Conservation (phyloP, 2,329 filamentous ascomycete species). For the Gyromitra esculenta region DNA sequence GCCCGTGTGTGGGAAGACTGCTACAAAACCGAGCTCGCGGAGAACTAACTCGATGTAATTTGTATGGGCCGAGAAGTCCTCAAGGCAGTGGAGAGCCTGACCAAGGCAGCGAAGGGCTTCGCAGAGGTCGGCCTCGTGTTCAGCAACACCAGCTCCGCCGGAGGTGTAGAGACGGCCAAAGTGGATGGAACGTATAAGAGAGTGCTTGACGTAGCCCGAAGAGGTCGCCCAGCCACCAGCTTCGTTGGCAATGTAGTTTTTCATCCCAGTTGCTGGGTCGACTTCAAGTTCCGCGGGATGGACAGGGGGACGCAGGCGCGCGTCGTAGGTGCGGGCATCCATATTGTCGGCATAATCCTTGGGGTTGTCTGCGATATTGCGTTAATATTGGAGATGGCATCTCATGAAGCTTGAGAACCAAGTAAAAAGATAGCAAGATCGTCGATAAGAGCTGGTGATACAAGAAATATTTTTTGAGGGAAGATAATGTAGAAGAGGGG, state of each 20-base stretch:
- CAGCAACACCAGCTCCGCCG: slow-evolving; percentile 68
- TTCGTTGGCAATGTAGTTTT: slow-evolving; percentile 98
- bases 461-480: not conserved
- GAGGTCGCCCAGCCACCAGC: slow-evolving; percentile 88
- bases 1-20: slow-evolving; percentile 81
- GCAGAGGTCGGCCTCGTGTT: slow-evolving; percentile 79
- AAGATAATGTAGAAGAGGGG: not conserved
- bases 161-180: slow-evolving; percentile 78
- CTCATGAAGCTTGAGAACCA: not conserved
- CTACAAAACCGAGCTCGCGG: slow-evolving; percentile 78
- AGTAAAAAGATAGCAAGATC: not conserved
- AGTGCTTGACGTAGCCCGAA: slow-evolving; percentile 81
- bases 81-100: slow-evolving; percentile 79
- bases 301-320: slow-evolving; percentile 82
- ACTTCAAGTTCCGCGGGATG: slow-evolving; percentile 75
- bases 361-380: slow-evolving; percentile 69
- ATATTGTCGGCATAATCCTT: slow-evolving; percentile 85
- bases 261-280: slow-evolving; percentile 87
- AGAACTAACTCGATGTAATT: slow-evolving; percentile 84
- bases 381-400: slow-evolving; percentile 18
- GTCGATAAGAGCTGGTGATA: not conserved
- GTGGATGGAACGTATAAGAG: slow-evolving; percentile 77
- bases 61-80: slow-evolving; percentile 83
- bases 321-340: slow-evolving; percentile 84
- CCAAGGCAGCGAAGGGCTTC: slow-evolving; percentile 81